Evolutionary conservation across 1,284 basidiomycete genomes (phyloP), one percentile per base, ranked within the genome.

Genomic region (Austroboletus niveus): DNA sequence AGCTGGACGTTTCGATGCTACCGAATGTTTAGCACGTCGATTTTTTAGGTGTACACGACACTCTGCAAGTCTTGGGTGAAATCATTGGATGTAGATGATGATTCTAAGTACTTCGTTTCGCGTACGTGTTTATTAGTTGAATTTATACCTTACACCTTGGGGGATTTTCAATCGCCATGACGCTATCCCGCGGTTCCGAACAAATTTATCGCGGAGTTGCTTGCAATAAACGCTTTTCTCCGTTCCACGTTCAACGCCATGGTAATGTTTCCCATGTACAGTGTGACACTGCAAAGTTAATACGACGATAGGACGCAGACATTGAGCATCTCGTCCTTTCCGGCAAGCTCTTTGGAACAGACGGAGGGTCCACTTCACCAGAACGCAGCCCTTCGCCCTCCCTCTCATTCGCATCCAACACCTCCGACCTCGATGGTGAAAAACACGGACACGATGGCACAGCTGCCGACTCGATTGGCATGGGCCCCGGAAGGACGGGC

Each of bases 401-500:
- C 66, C 77, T 51, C 56, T 70, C 65, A 0, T 61, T 69, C 35
- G 53, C 57, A 38, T 20, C 39, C 34, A 47, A 60, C 24, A 61
- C 59, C 4, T 71, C 75, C 10, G 77, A 78, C 12, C 74, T 75
- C 14, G 72, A 76, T 42, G 60, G 65, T 31, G 57, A 48, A 27
- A 61, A 51, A 22, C 51, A 42, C 29, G 42, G n/a, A 11, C 35
- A 35, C 17, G 22, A 24, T 24, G 22, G 22, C 3, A 24, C 22
- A 24, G 22, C 22, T 24, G 5, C 67, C 52, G 65, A 69, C 49
- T 81, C 81, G 11, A 87, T 90, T 52, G 88, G 88, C n/a, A 87
- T 91, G 85, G 88, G 84, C 7, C 86, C 86, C 8, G 89, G 89
- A 2, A 77, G 89, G 24, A 92, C 89, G 5, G 89, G 89, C 29